Percentiles rank a stretch among this genome's conserved stretches.
Evolutionary conservation across 2,329 filamentous ascomycete genomes (phyloP).

Genomic region (Fusarium transvaalense): DNA sequence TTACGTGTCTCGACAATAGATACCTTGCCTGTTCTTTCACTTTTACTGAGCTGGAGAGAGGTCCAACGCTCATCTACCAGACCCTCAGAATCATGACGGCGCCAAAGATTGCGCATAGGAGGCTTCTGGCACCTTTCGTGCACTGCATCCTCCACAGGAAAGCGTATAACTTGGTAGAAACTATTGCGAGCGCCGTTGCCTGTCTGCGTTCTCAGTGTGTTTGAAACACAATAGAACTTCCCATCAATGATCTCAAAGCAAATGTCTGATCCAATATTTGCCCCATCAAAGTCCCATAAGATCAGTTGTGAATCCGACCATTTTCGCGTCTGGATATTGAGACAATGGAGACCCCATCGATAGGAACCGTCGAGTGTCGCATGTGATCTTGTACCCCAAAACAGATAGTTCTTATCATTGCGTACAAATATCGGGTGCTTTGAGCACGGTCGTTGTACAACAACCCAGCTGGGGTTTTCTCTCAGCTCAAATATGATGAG

Average conservation of each 20-base stretch:
- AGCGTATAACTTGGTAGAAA: constrained; percentile 75
- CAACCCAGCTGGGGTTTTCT: constrained; percentile 60
- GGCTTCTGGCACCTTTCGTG: constrained; percentile 56
- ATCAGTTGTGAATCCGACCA: constrained; percentile 62
- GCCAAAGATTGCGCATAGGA: constrained; percentile 65
- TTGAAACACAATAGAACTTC: constrained; percentile 78
- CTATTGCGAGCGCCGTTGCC: constrained; percentile 76
- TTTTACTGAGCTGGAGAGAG: constrained; percentile 70
- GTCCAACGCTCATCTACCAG: constrained; percentile 82
- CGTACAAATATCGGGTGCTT: constrained; percentile 74
- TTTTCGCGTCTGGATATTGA: constrained; percentile 58
- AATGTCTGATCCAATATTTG: constrained; percentile 74
- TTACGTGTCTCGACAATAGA: constrained; percentile 76
- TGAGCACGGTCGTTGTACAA: constrained; percentile 58
- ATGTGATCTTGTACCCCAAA: constrained; percentile 74
- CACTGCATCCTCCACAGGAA: constrained; percentile 63
- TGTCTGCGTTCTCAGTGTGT: constrained; percentile 70
- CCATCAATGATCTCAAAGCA: constrained; percentile 77
- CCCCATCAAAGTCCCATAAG: constrained; percentile 70
- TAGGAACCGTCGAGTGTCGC: constrained; percentile 65
- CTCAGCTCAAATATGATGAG: constrained; percentile 60
- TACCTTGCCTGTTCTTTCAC: constrained; percentile 69
- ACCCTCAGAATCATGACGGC: constrained; percentile 76
- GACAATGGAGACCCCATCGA: constrained; percentile 72
- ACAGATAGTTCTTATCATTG: constrained; percentile 71